A percentile compares a stretch with the other conserved stretches of the same genome.
Conservation (phyloP, 2,329 filamentous ascomycete species). For the Trichoderma sp. region DNA sequence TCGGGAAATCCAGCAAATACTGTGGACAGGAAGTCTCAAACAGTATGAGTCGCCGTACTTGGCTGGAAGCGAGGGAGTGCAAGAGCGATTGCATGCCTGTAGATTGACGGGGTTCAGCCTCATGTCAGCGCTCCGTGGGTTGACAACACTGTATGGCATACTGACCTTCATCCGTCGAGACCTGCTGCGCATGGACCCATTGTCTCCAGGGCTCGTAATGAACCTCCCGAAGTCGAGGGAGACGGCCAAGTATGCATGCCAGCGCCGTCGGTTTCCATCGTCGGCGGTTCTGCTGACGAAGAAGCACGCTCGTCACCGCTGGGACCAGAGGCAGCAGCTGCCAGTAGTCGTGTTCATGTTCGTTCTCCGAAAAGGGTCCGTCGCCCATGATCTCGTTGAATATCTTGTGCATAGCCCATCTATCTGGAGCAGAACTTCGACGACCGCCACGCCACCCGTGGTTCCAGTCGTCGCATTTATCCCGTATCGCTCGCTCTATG, state of each 20-base stretch:
- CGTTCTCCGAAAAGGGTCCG: not conserved
- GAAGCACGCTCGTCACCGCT: slow-evolving; percentile 38
- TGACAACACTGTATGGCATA: not conserved
- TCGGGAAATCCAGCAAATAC: not conserved
- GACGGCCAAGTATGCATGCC: slow-evolving; percentile 37
- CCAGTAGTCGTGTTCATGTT: slow-evolving; percentile 24
- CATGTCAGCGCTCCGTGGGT: not conserved
- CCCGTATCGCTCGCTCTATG: not conserved
- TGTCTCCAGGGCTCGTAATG: slow-evolving; percentile 44
- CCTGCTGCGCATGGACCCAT: slow-evolving; percentile 25
- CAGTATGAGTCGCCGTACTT: slow-evolving; percentile 15
- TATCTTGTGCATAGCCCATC: too few species aligned
- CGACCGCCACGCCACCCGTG: slow-evolving; percentile 10
- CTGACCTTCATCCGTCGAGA: not conserved
- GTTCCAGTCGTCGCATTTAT: not conserved
- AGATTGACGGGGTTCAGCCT: not conserved
- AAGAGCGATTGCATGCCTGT: not conserved
- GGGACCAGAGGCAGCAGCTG: slow-evolving; percentile 34
- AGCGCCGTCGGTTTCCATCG: slow-evolving; percentile 37
- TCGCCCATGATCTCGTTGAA: too few species aligned
- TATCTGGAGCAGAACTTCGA: not conserved
- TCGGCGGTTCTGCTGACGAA: slow-evolving; percentile 42
- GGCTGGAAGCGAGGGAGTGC: not conserved
- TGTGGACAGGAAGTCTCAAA: slow-evolving; percentile 13
- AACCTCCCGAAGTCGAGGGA: slow-evolving; percentile 41